Conservation (phyloP, 169 alveolate species). For the Plasmodium adleri region DNA sequence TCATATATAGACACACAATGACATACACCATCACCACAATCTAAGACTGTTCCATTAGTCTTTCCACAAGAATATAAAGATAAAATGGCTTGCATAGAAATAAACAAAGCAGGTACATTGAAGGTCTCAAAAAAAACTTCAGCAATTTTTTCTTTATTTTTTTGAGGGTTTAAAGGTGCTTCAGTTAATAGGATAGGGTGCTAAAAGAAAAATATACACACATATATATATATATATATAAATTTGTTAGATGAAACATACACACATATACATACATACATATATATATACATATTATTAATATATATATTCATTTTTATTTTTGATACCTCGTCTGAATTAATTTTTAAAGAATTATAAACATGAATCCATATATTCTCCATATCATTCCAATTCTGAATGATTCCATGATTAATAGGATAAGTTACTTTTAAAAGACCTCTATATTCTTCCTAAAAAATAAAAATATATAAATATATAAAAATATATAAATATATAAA, state of each 20-base stretch:
- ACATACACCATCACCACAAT: conserved; percentile 87
- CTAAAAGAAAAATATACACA: conserved; percentile 16
- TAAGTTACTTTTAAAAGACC: conserved; percentile 87
- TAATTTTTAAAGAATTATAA: conserved; percentile 80
- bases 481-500: too few relatives aligned
- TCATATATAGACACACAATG: conserved; percentile 89
- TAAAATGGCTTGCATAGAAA: conserved; percentile 84
- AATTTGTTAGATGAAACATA: neutral
- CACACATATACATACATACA: conserved; percentile 52
- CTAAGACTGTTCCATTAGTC: conserved; percentile 89
- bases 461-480: neutral
- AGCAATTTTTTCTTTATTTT: conserved; percentile 83
- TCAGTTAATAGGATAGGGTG: conserved; percentile 82
- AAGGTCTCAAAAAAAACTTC: conserved; percentile 85
- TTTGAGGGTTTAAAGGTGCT: conserved; percentile 82
- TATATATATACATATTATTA: conserved; percentile 37
- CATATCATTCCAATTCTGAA: conserved; percentile 87
- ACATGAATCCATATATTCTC: conserved; percentile 85
- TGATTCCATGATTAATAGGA: conserved; percentile 89
- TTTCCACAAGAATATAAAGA: conserved; percentile 87
- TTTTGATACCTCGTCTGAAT: conserved; percentile 78
- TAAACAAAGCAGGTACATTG: conserved; percentile 85
- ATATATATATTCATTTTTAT: conserved; percentile 3
- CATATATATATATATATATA: too few relatives aligned
- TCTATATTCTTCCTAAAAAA: conserved; percentile 77